Evolutionary conservation across 306 rosid species (phyloP), one percentile per base, ranked within the genome.

Genomic region (Styphnolobium japonicum): DNA sequence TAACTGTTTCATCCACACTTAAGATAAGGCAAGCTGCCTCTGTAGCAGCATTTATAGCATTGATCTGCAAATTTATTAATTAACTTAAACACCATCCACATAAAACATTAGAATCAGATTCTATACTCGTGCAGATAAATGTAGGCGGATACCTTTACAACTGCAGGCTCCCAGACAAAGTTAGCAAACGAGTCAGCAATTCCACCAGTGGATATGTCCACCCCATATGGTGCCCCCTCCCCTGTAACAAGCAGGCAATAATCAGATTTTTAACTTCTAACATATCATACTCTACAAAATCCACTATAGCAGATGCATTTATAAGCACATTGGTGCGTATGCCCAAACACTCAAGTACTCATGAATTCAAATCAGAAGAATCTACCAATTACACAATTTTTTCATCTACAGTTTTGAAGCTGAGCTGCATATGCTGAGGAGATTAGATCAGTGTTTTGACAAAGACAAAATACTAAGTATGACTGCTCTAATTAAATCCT

Each of bases 151-250:
- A 93, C 99, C 98, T 96, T 96, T 53, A 96, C 99, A 80, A 96
- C 88, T 10, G 99, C 92, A 23, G 99, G 99, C 88, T 96, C 99
- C 99, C 99, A 96, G 71, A 96, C 99, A 68, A 96, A 96, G 86
- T 90, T 96, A 25, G 97, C 93, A 85, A 84, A 91, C 8, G 99
- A 93, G 80, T 96, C 94, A 2, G 97, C 87, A 85, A 96, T 90
- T 81, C 99, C 99, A 73, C 99, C 99, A 18, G 99, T 93, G 84
- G 79, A 75, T 55, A 96, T 93, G 81, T 96, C 99, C 40, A 96
- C 99, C 22, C 99, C 99, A 80, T 75, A 93, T 10, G 88, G 96
- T 58, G 97, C 94, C 11, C 98, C 98, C 76, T 93, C 98, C 55
- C 97, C 99, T 96, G 77, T 39, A 57, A 57, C 16, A 56, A 55